These are phyloP conservation scores for Pezicula rhizophila DNA, from an alignment of 2,329 filamentous ascomycete genomes.

Conservation along the genomic window DNA sequence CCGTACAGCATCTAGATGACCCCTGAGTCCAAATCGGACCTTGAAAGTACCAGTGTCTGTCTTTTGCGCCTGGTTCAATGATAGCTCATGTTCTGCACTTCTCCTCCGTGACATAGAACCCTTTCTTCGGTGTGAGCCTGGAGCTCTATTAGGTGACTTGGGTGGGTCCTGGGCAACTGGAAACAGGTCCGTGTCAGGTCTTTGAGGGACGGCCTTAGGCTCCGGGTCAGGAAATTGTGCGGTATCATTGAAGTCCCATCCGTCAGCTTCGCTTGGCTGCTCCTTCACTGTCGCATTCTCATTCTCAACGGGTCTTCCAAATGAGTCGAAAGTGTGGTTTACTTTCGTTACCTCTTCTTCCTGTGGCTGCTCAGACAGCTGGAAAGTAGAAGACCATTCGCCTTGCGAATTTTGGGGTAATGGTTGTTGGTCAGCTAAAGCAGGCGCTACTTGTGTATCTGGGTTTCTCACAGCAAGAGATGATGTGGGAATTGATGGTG, in stretches of 20 bases:
- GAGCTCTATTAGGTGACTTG: constrained; percentile 70
- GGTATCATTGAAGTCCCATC: constrained; percentile 89
- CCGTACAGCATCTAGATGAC: constrained; percentile 88
- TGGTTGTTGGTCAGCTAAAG: constrained; percentile 42
- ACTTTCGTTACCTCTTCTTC: constrained; percentile 53
- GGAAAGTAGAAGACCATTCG: constrained; percentile 29
- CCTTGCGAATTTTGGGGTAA: constrained; percentile 33
- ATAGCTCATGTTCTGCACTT: constrained; percentile 61
- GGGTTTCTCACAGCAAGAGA: constrained; percentile 32
- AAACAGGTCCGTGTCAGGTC: constrained; percentile 84
- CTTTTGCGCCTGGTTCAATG: constrained; percentile 49
- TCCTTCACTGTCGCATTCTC: constrained; percentile 41
- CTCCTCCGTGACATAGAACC: constrained; percentile 69
- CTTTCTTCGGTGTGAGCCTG: constrained; percentile 69
- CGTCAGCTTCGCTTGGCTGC: constrained; percentile 54
- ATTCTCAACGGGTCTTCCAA: constrained; percentile 42
- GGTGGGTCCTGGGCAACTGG: constrained; percentile 72
- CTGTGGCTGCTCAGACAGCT: constrained; percentile 21
- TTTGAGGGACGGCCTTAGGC: constrained; percentile 45
- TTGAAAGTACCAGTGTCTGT: constrained; percentile 77
- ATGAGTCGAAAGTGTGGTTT: constrained; percentile 52
- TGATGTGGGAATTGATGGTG: constrained; percentile 39
- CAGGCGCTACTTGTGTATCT: constrained; percentile 45
- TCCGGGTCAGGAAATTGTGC: constrained; percentile 52
- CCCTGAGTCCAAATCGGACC: constrained; percentile 83